Evolutionary conservation across 2,329 filamentous ascomycete genomes (phyloP), one percentile per base, ranked within the genome.

Genomic region (Byssothecium circinans): DNA sequence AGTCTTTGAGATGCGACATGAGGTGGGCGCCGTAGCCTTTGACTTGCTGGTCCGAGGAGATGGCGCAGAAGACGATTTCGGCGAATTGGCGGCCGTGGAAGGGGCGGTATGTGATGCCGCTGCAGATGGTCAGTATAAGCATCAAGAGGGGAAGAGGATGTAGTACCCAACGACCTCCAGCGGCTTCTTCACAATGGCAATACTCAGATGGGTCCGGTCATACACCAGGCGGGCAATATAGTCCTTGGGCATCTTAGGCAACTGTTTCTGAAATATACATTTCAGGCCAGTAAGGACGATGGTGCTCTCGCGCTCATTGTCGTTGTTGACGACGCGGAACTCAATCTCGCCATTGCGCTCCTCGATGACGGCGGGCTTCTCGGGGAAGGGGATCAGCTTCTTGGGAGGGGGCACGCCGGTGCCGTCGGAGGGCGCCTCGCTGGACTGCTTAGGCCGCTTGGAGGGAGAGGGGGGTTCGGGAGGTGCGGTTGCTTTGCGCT

Each of bases 211-310:
- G 5, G 92, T 96, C 43, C 94, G 86, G 72, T 99, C 94, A 74
- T 99, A 99, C 49, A 99, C 94, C 7, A 99, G 83, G 32, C 94
- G 88, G 3, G 94, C 94, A 61, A 99, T 97, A 70, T 99, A 99
- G 67, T 97, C 94, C 72, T 97, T 96, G 12, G 94, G 94, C 94
- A 99, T 99, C 73, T 97, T 97, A 0, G 94, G 94, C 5, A 99
- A 79, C 68, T 99, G 94, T 62, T 97, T 97, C 70, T 99, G 94
- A 64, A 99, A 97, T 56, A 99, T 95, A 67, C 91, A 96, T 70
- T 97, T 99, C 45, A 99, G 78, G 12, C 94, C 94, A 0, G 92
- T 96, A 49, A 99, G 79, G 60, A 99, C 95, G 65, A 97, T 95
- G 57, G 91, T 85, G 66, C 89, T 95, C 64, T 96, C 90, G 56